Conservation (phyloP, 108 stramenopile genomes). For the Fistulifera solaris region DNA sequence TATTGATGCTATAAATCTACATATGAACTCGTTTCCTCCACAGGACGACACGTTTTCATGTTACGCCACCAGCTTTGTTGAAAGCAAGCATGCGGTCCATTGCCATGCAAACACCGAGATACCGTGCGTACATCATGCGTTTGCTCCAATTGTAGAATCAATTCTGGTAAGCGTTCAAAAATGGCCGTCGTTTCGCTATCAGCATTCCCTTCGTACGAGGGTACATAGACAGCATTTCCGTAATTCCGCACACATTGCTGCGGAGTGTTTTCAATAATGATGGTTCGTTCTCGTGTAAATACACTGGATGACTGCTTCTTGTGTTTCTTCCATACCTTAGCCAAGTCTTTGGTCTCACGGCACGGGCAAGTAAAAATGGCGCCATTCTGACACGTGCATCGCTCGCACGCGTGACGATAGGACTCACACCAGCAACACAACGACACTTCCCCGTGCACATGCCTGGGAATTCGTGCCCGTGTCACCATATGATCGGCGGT, state of each 20-base stretch:
- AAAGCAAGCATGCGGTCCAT: slow-evolving; percentile 1
- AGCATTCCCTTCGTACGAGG: not conserved
- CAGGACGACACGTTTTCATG: too few species aligned
- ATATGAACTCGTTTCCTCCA: too few species aligned
- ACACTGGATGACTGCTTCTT: not conserved
- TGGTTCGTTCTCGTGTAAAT: not conserved
- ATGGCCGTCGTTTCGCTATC: too few species aligned
- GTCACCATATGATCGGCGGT: not conserved
- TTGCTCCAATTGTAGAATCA: not conserved
- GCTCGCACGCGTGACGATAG: not conserved
- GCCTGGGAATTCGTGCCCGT: not conserved
- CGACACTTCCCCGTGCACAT: not conserved
- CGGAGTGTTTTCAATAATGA: slow-evolving; percentile 3
- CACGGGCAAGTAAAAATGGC: not conserved
- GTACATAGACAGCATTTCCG: not conserved
- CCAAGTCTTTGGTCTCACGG: not conserved
- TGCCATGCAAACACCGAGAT: not conserved
- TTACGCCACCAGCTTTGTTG: not conserved
- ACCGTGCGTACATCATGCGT: not conserved
- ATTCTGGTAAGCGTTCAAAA: not conserved
- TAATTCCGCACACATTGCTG: not conserved
- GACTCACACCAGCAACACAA: not conserved
- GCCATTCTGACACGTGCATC: not conserved
- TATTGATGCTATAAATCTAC: too few species aligned
- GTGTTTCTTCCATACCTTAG: slow-evolving; percentile 1